Percentiles rank a stretch among this genome's conserved stretches.
These are phyloP conservation scores for Tuber microsphaerosporum DNA, from an alignment of 495 filamentous ascomycete genomes.

Conservation along the genomic window DNA sequence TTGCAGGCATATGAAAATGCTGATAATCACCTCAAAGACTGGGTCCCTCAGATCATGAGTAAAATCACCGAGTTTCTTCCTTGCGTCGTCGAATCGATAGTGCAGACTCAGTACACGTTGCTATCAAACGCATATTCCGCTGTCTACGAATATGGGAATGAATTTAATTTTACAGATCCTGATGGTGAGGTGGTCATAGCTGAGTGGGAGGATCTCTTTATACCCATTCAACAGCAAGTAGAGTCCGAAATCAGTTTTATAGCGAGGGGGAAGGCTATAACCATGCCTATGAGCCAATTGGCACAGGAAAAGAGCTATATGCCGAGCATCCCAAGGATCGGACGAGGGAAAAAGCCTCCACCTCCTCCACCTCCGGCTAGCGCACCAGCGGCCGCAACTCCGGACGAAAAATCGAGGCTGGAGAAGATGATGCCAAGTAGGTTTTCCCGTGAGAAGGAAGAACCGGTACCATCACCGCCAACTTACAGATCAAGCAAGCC, in stretches of 20 bases:
- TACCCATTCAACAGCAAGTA: constrained; percentile 59
- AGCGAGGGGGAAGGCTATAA: constrained; percentile 66
- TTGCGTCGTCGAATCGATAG: constrained; percentile 63
- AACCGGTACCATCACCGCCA: neutral
- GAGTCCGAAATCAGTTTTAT: constrained; percentile 64
- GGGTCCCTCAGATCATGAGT: constrained; percentile 65
- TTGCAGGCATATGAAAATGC: constrained; percentile 67
- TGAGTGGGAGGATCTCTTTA: constrained; percentile 61
- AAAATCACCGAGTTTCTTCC: constrained; percentile 74
- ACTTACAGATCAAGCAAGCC: constrained; percentile 3
- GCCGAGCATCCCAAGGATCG: constrained; percentile 24
- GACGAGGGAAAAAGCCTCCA: constrained; percentile 29
- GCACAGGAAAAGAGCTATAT: constrained; percentile 28
- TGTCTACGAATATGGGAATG: constrained; percentile 68
- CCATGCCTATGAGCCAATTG: constrained; percentile 50
- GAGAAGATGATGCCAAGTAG: neutral
- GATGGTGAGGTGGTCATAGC: constrained; percentile 64
- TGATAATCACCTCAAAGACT: constrained; percentile 71
- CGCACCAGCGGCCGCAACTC: neutral
- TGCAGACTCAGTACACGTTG: constrained; percentile 75
- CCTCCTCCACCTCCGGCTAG: constrained; percentile 31
- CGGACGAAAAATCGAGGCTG: neutral
- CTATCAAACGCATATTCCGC: constrained; percentile 79
- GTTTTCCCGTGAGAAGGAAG: constrained; percentile 3
- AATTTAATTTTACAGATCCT: constrained; percentile 56